Evolutionary conservation across 306 rosid species (phyloP), one percentile per base, ranked within the genome.

Genomic region (Inga leiocalycina): DNA sequence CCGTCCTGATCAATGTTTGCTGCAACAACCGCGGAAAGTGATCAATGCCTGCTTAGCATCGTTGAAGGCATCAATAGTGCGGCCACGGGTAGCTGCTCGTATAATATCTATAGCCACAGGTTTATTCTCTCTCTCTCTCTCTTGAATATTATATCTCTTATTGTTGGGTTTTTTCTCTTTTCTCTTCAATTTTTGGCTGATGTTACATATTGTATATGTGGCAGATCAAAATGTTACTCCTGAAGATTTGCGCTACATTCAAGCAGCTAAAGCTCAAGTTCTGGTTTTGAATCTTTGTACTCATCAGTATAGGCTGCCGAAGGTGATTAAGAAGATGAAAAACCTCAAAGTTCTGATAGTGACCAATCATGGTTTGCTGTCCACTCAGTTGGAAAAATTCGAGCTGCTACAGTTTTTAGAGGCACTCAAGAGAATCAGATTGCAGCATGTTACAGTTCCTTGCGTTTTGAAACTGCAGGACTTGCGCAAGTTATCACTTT

Each of bases 281-380:
- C 17, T 66, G 45, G 72, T 88, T 46, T 76, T 90, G 44, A 86
- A 88, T 83, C 75, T 84, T 62, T 73, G 19, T 17, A n/a, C 84
- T 9, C 10, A 69, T 35, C 35, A 84, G 13, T 76, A 84, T 75
- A 51, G 4, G 30, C 61, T 90, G 13, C 91, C 91, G 0, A 4
- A 76, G 10, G 84, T 83, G 51, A 39, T 86, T 67, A 66, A 56
- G 49, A 16, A 66, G 34, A 34, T 66, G 71, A 66, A 19, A 16
- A 66, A 66, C 44, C 16, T 66, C 11, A 66, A 34, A 84, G 89
- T 79, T 74, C 6, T 90, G 0, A 62, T 86, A 19, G 41, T 81
- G 79, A 84, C 88, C 24, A 75, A 86, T 64, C 52, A 70, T 46
- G 81, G 78, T 44, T 27, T 15, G 30, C 46, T 24, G 32, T 86